Evolutionary conservation across 2,329 filamentous ascomycete species (phyloP).

Genomic region (Geosmithia putterillii): DNA sequence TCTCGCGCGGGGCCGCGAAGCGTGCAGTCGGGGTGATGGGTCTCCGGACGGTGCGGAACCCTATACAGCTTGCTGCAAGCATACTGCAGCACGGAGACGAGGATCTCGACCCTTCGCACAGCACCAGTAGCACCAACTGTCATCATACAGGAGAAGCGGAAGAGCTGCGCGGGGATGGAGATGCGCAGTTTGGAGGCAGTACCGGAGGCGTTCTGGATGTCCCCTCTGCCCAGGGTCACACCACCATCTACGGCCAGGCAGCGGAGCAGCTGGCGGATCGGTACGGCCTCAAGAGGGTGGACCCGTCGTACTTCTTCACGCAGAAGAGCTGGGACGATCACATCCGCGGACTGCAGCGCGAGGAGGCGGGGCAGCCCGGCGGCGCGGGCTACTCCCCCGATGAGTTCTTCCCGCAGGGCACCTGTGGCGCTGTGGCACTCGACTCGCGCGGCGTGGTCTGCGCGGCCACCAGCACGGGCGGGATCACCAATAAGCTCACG

Average conservation of each 20-base stretch:
- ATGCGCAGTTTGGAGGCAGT: slow-evolving; percentile 7
- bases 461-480: slow-evolving; percentile 56
- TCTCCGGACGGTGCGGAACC: slow-evolving; percentile 63
- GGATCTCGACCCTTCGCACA: slow-evolving; percentile 25
- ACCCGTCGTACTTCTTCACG: slow-evolving; percentile 66
- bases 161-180: background rate
- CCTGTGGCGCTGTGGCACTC: slow-evolving; percentile 70
- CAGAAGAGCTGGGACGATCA: slow-evolving; percentile 71
- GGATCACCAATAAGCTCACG: slow-evolving; percentile 79
- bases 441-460: slow-evolving; percentile 66
- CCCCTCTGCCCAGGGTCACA: slow-evolving; percentile 54
- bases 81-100: slow-evolving; percentile 57
- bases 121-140: background rate
- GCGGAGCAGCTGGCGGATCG: slow-evolving; percentile 55
- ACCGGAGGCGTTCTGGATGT: slow-evolving; percentile 19
- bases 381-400: slow-evolving; percentile 36
- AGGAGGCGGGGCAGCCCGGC: slow-evolving; percentile 27
- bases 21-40: slow-evolving; percentile 68
- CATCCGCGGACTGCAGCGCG: slow-evolving; percentile 40
- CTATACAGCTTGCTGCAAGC: slow-evolving; percentile 59
- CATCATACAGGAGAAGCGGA: background rate
- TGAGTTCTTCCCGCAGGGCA: slow-evolving; percentile 70
- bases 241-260: slow-evolving; percentile 52
- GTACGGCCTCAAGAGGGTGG: slow-evolving; percentile 62
- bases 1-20: slow-evolving; percentile 60